phyloP scores from a whole-genome alignment of 169 alveolate species.

The Besnoitia besnoiti region DNA sequence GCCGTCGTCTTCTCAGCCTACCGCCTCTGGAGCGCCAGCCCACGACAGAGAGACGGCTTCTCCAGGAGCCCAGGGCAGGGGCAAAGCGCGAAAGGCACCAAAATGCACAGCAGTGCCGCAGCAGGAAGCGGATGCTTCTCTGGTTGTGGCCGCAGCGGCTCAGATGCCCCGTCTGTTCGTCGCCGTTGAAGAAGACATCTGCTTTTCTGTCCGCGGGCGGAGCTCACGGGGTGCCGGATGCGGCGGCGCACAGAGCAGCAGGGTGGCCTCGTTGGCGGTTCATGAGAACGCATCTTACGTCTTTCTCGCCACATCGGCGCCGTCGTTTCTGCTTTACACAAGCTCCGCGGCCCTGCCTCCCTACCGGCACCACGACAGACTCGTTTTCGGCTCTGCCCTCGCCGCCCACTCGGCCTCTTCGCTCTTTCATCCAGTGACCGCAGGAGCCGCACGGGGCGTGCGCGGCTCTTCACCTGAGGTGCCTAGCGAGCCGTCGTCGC shows the following conservation, averaged over 20 bases:
- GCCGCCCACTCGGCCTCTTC: not conserved
- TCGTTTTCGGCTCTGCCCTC: not conserved
- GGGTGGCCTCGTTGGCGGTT: slow-evolving; percentile 25
- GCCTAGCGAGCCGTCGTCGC: not conserved
- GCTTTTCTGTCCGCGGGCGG: not conserved
- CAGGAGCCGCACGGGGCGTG: not conserved
- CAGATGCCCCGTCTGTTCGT: too few relatives aligned
- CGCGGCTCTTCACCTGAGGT: not conserved
- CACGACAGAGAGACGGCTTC: too few relatives aligned
- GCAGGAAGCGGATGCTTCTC: too few relatives aligned
- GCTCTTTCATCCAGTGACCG: not conserved
- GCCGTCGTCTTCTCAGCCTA: too few relatives aligned
- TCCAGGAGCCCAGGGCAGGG: too few relatives aligned
- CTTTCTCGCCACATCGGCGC: not conserved
- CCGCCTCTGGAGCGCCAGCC: too few relatives aligned
- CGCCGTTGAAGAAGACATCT: not conserved
- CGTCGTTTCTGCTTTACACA: slow-evolving; percentile 14
- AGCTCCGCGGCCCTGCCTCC: not conserved
- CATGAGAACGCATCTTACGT: slow-evolving; percentile 4
- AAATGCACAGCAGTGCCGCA: too few relatives aligned
- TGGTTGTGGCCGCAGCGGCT: too few relatives aligned
- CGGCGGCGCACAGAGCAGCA: not conserved
- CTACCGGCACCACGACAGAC: slow-evolving; percentile 6
- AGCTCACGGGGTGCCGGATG: not conserved
- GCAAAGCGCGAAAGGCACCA: too few relatives aligned